Percentiles rank a stretch among this genome's conserved stretches.
Evolutionary conservation across 1,284 basidiomycete genomes (phyloP).

Genomic region (Wallemia mellicola): DNA sequence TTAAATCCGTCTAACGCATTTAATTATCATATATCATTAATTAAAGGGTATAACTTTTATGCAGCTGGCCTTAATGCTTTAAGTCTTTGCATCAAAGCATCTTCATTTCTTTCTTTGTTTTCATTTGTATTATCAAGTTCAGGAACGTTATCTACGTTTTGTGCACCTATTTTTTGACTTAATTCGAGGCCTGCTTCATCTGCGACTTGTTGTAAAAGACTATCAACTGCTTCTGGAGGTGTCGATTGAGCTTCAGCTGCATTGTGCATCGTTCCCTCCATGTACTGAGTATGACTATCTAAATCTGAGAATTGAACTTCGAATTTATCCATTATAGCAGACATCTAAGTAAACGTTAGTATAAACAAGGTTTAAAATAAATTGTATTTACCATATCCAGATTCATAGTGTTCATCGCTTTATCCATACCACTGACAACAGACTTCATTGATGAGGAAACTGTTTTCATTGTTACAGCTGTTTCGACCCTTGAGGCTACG

Average conservation of each 20-base stretch:
- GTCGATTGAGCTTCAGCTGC: slow-evolving; percentile 73
- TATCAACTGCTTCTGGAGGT: slow-evolving; percentile 90
- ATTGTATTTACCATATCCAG: slow-evolving; percentile 44
- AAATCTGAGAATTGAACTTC: slow-evolving; percentile 87
- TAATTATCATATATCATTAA: background rate
- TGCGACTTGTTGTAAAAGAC: slow-evolving; percentile 69
- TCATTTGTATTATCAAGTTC: slow-evolving; percentile 16
- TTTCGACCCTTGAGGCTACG: slow-evolving; percentile 84
- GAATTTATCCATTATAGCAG: slow-evolving; percentile 97
- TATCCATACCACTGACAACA: slow-evolving; percentile 94
- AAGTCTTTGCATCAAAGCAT: slow-evolving; percentile 43
- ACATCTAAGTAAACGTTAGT: slow-evolving; percentile 32
- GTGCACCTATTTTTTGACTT: slow-evolving; percentile 54
- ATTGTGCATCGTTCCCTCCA: slow-evolving; percentile 76
- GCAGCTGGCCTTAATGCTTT: slow-evolving; percentile 47
- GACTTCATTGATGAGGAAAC: slow-evolving; percentile 84
- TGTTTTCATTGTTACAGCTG: slow-evolving; percentile 85
- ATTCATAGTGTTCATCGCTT: slow-evolving; percentile 98
- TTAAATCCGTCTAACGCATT: too few relatives aligned
- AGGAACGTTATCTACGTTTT: slow-evolving; percentile 22
- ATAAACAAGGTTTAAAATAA: background rate
- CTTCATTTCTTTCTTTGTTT: slow-evolving; percentile 37
- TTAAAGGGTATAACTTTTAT: slow-evolving; percentile 12
- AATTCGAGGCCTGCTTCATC: slow-evolving; percentile 93
- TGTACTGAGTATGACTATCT: slow-evolving; percentile 90